A percentile compares a stretch with the other conserved stretches of the same genome.
Conservation (phyloP, 2,329 filamentous ascomycete species). For the Fusarium sp. region DNA sequence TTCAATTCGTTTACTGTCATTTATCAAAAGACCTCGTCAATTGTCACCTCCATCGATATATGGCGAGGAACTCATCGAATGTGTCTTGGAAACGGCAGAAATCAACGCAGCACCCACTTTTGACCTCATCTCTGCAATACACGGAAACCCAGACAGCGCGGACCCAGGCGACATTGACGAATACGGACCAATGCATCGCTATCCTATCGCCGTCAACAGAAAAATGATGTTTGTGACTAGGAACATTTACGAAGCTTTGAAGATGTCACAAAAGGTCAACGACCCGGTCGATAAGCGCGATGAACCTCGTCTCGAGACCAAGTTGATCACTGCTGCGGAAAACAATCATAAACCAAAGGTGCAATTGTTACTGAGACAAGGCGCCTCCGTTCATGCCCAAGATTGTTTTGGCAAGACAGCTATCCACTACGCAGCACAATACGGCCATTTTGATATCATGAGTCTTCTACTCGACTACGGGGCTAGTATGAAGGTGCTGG, state of each 20-base stretch:
- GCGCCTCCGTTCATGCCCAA: not conserved
- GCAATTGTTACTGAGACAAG: not conserved
- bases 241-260: conserved; percentile 2
- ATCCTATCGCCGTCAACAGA: not conserved
- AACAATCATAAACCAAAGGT: not conserved
- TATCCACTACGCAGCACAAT: not conserved
- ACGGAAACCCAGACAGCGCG: not conserved
- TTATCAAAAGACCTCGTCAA: conserved; percentile 3
- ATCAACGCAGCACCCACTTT: not conserved
- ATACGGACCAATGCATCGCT: not conserved
- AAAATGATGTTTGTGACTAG: not conserved
- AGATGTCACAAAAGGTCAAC: not conserved
- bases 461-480: not conserved
- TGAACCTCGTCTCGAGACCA: not conserved
- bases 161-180: not conserved
- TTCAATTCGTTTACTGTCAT: conserved; percentile 2
- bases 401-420: not conserved
- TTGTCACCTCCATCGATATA: not conserved
- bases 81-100: not conserved
- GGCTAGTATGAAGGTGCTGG: not conserved
- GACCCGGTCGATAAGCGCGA: not conserved
- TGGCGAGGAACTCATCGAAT: not conserved
- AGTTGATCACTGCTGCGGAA: not conserved
- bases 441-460: not conserved
- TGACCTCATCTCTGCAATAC: not conserved